phyloP scores from a whole-genome alignment of 345 rosid species.

The Populus alba region DNA sequence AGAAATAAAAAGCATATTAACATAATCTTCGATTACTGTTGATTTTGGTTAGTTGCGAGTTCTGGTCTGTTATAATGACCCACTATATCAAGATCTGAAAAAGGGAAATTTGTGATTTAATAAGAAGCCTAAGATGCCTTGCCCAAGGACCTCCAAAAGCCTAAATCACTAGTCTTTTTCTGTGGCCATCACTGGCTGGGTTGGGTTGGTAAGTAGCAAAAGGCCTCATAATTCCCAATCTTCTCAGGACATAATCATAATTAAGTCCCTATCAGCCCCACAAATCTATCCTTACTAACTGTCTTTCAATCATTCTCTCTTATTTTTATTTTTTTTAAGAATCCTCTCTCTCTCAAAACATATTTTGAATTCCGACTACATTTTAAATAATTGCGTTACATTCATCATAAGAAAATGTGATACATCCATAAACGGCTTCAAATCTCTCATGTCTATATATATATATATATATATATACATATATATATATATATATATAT shows the following conservation, averaged over 20 bases:
- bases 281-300: constrained; percentile 25
- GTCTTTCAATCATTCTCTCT: not conserved
- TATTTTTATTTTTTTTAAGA: not conserved
- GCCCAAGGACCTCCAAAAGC: constrained; percentile 19
- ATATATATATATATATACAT: no score
- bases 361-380: not conserved
- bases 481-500: no score
- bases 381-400: no score
- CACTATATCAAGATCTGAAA: not conserved
- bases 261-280: constrained; percentile 30
- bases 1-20: not conserved
- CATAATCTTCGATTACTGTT: constrained; percentile 24
- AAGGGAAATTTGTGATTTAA: constrained; percentile 11
- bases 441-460: no score
- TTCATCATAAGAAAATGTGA: no score
- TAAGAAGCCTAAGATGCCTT: constrained; percentile 37
- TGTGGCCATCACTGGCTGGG: constrained; percentile 36
- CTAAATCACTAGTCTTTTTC: constrained; percentile 20
- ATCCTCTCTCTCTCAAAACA: not conserved
- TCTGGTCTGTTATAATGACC: not conserved
- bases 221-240: constrained; percentile 35
- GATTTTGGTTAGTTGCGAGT: constrained; percentile 14
- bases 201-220: constrained; percentile 69
- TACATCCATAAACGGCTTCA: no score
- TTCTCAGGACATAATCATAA: constrained; percentile 33